Base-by-base conservation (phyloP, 2,329 filamentous ascomycete species). In the Chrysoporthe deuterocubensis region DNA sequence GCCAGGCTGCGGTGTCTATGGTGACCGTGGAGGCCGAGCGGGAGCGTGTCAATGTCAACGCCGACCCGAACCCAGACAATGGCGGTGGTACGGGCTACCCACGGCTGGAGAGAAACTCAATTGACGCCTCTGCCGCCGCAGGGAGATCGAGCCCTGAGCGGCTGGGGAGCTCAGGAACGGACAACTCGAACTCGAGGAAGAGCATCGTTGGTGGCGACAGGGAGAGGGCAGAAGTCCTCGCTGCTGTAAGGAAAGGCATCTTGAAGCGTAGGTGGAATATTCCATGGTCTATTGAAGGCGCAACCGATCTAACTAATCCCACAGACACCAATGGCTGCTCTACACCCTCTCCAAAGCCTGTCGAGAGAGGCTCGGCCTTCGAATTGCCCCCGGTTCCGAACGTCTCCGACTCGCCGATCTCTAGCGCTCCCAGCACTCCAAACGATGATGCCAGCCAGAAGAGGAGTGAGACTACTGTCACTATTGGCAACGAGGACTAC, bases 21-120 rank as follows among this genome's bases (percentile, higher is more conserved):
- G 91, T 99, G 63, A 98, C 93, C 9, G 94, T 96, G 4, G 96
- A 99, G 80, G 96, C 95, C 1, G 95, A 98, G 80, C 87, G 93
- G 64, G 92, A 96, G 73, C 90, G 82, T 70, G 90, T 96, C 68
- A 94, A 96, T 72, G 90, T 94, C 58, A 93, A 91, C 67, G 83
- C 85, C 1, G 86, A 92, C 70, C 88, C 90, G 1, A 85, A 89
- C 71, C 87, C 91, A 3, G 88, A 92, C 66, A 82, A 82, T 62
- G 89, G 88, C 57, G 91, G 91, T 34, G 92, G 89, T 54, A 94
- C 92, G 26, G 91, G 91, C 4, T 97, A 94, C 74, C 94, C 94
- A 37, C 93, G 91, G 74, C 82, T 97, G 34, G 94, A 97, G 79
- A 85, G 89, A 52, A 94, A 94, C 75, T 95, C 92, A 0, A 82